Conservation (phyloP, 805 yeast species). For the Ogataea nonfermentans region DNA sequence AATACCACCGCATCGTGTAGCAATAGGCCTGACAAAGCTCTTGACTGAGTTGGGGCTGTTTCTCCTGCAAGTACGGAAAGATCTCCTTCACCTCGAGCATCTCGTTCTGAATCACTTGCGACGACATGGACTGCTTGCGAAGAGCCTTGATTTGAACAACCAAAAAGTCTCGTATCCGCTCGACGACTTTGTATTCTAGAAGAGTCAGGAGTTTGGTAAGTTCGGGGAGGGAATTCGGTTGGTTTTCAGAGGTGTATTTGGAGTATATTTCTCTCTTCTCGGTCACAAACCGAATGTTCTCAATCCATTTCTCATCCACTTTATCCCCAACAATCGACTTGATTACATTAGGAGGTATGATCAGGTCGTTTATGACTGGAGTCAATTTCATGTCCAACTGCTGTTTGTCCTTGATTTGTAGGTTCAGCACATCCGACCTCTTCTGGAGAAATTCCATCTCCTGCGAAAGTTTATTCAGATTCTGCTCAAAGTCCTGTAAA, state of each 20-base stretch:
- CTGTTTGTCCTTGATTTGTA: slow-evolving; percentile 47
- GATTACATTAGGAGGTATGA: slow-evolving; percentile 73
- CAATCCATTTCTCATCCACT: slow-evolving; percentile 62
- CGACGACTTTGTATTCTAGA: slow-evolving; percentile 63
- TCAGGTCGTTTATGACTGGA: slow-evolving; percentile 72
- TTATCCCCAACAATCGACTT: slow-evolving; percentile 56
- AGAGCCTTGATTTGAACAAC: slow-evolving; percentile 64
- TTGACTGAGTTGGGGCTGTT: slow-evolving; percentile 60
- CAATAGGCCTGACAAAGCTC: slow-evolving; percentile 79
- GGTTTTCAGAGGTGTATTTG: slow-evolving; percentile 33
- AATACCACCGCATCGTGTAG: slow-evolving; percentile 93
- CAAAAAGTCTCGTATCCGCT: slow-evolving; percentile 70
- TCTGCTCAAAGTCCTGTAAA: slow-evolving; percentile 54
- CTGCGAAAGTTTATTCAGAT: slow-evolving; percentile 51
- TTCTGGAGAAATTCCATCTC: slow-evolving; percentile 62
- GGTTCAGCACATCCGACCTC: slow-evolving; percentile 48
- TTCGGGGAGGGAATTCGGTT: slow-evolving; percentile 22
- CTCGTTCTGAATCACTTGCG: slow-evolving; percentile 71
- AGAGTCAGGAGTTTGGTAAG: slow-evolving; percentile 40
- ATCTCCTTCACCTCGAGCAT: slow-evolving; percentile 63
- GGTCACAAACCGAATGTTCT: slow-evolving; percentile 53
- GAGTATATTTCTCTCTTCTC: slow-evolving; percentile 59
- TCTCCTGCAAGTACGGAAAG: slow-evolving; percentile 52
- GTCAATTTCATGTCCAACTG: slow-evolving; percentile 52
- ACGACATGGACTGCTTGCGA: slow-evolving; percentile 61